Evolutionary conservation across 2,329 filamentous ascomycete genomes (phyloP).

Genomic region (Alternaria sp.): DNA sequence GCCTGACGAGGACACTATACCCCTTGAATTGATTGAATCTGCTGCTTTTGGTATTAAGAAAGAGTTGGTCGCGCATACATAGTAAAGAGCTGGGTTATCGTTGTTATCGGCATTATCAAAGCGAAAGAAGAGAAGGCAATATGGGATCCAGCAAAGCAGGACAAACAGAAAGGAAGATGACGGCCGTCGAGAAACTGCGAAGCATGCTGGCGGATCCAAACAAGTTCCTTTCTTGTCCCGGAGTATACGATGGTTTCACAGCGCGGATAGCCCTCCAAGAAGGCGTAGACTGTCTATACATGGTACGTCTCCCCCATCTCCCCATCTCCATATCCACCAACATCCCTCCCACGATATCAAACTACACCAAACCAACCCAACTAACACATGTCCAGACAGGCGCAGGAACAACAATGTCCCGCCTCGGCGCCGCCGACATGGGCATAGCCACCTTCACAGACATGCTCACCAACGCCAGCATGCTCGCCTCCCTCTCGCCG

Average conservation of each 20-base stretch:
- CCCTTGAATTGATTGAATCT: neutral
- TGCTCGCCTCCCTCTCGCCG: conserved; percentile 67
- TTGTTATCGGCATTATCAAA: neutral
- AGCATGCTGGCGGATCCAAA: conserved; percentile 38
- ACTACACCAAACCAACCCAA: neutral
- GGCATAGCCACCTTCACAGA: conserved; percentile 67
- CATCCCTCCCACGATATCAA: neutral
- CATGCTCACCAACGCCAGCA: conserved; percentile 68
- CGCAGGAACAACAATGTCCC: conserved; percentile 66
- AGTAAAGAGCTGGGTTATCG: neutral
- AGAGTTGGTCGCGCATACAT: neutral
- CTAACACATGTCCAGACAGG: conserved; percentile 57
- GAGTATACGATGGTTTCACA: conserved; percentile 72
- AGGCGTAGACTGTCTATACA: conserved; percentile 71
- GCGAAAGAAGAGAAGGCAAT: neutral
- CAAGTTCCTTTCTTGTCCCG: conserved; percentile 63
- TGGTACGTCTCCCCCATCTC: conserved; percentile 56
- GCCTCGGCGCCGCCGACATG: conserved; percentile 68
- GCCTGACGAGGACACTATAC: neutral
- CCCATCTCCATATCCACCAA: neutral
- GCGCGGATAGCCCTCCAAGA: conserved; percentile 67
- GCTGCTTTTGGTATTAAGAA: neutral
- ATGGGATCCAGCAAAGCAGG: conserved; percentile 12
- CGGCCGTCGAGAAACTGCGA: conserved; percentile 40
- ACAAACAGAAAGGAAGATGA: conserved; percentile 20